A percentile compares a stretch with the other conserved stretches of the same genome.
Evolutionary conservation across 129 eudicot species (phyloP).

Genomic region (Solidago caesia): DNA sequence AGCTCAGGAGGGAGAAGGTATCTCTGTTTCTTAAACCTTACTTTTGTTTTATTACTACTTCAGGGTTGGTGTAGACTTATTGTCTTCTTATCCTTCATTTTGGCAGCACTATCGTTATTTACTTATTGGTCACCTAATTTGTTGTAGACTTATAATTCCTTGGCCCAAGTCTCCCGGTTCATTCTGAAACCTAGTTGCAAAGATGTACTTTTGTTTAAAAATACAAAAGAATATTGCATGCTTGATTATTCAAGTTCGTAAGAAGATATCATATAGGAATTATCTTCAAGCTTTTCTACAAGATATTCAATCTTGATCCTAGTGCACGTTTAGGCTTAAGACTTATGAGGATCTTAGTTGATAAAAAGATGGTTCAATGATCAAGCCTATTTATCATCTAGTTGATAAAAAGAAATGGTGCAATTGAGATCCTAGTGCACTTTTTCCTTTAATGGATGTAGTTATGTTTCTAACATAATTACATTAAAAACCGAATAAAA

Average conservation of each 20-base stretch:
- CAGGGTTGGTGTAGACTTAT: neutral
- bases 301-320: neutral
- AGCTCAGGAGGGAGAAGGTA: conserved; percentile 77
- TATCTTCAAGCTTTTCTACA: neutral
- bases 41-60: neutral
- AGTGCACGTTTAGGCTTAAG: neutral
- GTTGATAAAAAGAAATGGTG: too few species aligned
- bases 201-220: neutral
- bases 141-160: neutral
- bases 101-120: neutral
- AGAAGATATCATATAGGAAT: neutral
- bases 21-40: neutral
- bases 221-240: neutral
- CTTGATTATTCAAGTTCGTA: neutral
- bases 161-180: neutral
- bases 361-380: neutral
- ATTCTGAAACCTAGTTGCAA: neutral
- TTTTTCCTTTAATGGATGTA: too few species aligned
- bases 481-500: too few species aligned
- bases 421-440: too few species aligned
- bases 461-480: too few species aligned
- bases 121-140: neutral
- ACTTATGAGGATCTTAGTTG: neutral
- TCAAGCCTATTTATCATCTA: neutral
- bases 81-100: neutral